Base-by-base conservation (phyloP, 2,329 filamentous ascomycete species). In the Paecilomyces dactylethromorphus region DNA sequence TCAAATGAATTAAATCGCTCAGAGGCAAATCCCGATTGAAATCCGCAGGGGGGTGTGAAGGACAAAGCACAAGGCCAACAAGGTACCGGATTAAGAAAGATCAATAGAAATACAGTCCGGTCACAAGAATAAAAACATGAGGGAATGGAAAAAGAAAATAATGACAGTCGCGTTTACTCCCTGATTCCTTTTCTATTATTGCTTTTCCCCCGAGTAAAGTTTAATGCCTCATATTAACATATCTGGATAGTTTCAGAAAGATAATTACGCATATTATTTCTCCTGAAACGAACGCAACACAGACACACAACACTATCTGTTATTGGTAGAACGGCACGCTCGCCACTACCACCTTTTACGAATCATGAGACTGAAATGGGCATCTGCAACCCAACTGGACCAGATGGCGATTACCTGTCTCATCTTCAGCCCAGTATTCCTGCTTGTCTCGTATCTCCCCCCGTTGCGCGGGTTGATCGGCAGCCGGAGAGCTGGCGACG, bases 61-160 rank as follows among this genome's bases (percentile, higher is more conserved):
- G 29, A 52, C 59, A 56, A 56, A 58, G 54, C 32, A 35, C 61
- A 45, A 22, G 49, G 45, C 53, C 21, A n/a, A 45, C 18, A 8
- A 7, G 15, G 35, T 45, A 15, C 18, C 15, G 15, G 35, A 45
- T 18, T 18, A 45, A 45, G 15, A 45, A 45, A 18, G 7, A 45
- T 21, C 6, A 45, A 7, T 18, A 45, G n/a, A 18, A 45, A 10
- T 6, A 29, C 26, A 3, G 2, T 6, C 26, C 3, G 26, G 26
- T 29, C 5, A 29, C 5, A 29, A 29, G 3, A 29, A 29, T 6
- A 7, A 5, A 29, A 29, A n/a, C n/a, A n/a, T n/a, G n/a, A 29
- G 4, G 3, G 7, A 29, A 29, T 2, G 7, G 7, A 26, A 26
- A 5, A 26, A 26, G 5, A 5, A 26, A 29, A 29, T 29, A 7